Percentiles rank a stretch among this genome's conserved stretches.
Evolutionary conservation across 257 asterid genomes (phyloP).

Genomic region (Plectranthus barbatus): DNA sequence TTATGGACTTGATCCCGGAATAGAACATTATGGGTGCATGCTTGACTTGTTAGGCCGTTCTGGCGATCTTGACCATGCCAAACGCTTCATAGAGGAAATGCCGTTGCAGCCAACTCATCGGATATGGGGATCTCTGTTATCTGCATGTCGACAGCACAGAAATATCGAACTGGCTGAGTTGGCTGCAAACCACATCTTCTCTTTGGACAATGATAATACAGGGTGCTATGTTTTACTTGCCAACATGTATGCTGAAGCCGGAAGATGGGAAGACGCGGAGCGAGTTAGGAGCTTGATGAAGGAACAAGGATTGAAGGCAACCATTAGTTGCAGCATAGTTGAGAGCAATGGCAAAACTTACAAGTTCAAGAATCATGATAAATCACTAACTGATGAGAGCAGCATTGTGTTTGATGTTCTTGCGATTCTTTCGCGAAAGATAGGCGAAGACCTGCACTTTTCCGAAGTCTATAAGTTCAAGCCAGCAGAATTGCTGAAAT

Average conservation of each 20-base stretch:
- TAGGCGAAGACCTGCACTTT: slow-evolving; percentile 14
- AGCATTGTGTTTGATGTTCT: slow-evolving; percentile 27
- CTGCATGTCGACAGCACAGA: slow-evolving; percentile 50
- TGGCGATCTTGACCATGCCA: slow-evolving; percentile 46
- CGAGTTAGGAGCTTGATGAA: slow-evolving; percentile 33
- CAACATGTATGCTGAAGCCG: slow-evolving; percentile 51
- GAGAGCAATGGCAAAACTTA: slow-evolving; percentile 32
- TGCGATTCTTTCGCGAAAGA: slow-evolving; percentile 34
- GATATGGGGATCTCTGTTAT: slow-evolving; percentile 61
- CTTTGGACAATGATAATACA: slow-evolving; percentile 33
- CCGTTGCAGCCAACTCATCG: slow-evolving; percentile 45
- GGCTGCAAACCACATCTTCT: slow-evolving; percentile 31
- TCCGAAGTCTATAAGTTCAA: slow-evolving; percentile 17
- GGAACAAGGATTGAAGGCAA: slow-evolving; percentile 36
- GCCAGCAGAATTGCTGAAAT: slow-evolving; percentile 19
- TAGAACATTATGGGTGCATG: slow-evolving; percentile 58
- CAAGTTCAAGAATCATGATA: slow-evolving; percentile 39
- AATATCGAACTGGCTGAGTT: slow-evolving; percentile 50
- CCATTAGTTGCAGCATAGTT: slow-evolving; percentile 28
- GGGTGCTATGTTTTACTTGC: slow-evolving; percentile 63
- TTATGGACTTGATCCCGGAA: slow-evolving; percentile 40
- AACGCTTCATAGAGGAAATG: slow-evolving; percentile 42
- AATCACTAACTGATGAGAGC: slow-evolving; percentile 21
- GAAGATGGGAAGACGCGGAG: slow-evolving; percentile 55
- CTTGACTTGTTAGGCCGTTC: slow-evolving; percentile 49